Percentiles rank a stretch among this genome's conserved stretches.
Conservation (phyloP, 2,329 filamentous ascomycete genomes). For the Hypoxylon sp. region DNA sequence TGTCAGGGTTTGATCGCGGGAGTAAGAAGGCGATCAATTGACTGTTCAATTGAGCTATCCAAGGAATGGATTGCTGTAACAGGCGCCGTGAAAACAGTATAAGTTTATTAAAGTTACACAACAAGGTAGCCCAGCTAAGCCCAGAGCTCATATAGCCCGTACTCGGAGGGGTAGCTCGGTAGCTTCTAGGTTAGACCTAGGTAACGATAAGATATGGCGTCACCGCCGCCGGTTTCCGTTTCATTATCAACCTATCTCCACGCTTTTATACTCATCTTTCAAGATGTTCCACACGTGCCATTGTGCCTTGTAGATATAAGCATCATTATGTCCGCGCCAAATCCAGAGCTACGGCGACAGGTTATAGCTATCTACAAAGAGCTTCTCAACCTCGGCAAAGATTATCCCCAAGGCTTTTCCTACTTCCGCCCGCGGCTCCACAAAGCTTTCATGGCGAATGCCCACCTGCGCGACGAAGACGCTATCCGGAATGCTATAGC, state of each 20-base stretch:
- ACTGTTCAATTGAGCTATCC: not conserved
- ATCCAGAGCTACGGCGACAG: conserved; percentile 76
- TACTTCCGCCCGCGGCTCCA: conserved; percentile 89
- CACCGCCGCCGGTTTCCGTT: conserved; percentile 22
- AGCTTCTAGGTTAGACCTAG: not conserved
- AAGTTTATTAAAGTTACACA: not conserved
- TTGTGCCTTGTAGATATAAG: not conserved
- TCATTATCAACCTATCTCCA: not conserved
- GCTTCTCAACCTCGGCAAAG: conserved; percentile 84
- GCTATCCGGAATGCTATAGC: conserved; percentile 83
- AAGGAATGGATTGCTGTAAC: not conserved
- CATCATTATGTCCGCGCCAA: conserved; percentile 56
- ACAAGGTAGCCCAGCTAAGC: conserved; percentile 1
- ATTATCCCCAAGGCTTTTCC: conserved; percentile 85
- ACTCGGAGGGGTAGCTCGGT: conserved; percentile 19
- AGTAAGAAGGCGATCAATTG: conserved; percentile 9
- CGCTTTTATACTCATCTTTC: not conserved
- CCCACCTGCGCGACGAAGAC: conserved; percentile 76
- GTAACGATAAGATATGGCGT: conserved; percentile 40
- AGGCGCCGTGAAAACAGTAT: not conserved
- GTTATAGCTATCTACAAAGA: conserved; percentile 96
- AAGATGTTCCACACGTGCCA: not conserved
- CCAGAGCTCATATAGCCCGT: not conserved
- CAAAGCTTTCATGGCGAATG: conserved; percentile 85
- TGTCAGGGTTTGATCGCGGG: conserved; percentile 4